These are phyloP conservation scores for Sugiyamaella pinicola DNA, from an alignment of 1,139 yeast species.

Conservation along the genomic window DNA sequence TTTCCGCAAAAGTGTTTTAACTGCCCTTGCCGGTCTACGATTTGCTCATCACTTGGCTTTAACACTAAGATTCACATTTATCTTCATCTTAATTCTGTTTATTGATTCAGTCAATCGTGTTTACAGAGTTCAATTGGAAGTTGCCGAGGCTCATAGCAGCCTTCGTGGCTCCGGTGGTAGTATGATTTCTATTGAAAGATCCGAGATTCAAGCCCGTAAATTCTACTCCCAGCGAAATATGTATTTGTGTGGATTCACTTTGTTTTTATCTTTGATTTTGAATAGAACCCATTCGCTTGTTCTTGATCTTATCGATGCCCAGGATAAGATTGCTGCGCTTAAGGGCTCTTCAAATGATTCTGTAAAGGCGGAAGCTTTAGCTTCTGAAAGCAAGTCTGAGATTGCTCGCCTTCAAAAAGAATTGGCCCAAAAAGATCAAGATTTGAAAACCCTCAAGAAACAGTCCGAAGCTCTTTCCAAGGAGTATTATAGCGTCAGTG, in stretches of 20 bases:
- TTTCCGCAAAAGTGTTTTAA: conserved; percentile 68
- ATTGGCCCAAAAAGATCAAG: conserved; percentile 62
- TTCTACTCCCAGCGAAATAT: conserved; percentile 96
- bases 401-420: conserved; percentile 54
- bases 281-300: conserved; percentile 86
- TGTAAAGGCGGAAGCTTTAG: conserved; percentile 35
- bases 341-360: conserved; percentile 34
- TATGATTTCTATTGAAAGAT: conserved; percentile 52
- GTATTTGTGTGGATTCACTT: conserved; percentile 93
- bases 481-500: conserved; percentile 60
- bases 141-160: conserved; percentile 25
- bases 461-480: conserved; percentile 68
- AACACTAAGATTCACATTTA: conserved; percentile 78
- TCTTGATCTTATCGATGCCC: conserved; percentile 70
- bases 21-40: conserved; percentile 68
- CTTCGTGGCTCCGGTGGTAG: conserved; percentile 23
- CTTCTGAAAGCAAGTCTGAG: conserved; percentile 40
- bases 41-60: conserved; percentile 71
- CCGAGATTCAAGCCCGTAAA: conserved; percentile 84
- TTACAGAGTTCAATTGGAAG: conserved; percentile 65
- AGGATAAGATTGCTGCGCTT: conserved; percentile 44
- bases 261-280: conserved; percentile 83
- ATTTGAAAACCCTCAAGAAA: conserved; percentile 65
- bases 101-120: conserved; percentile 88
- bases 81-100: conserved; percentile 81